Evolutionary conservation across 495 filamentous ascomycete genomes (phyloP), one percentile per base, ranked within the genome.

Genomic region (Wilcoxina mikolae): DNA sequence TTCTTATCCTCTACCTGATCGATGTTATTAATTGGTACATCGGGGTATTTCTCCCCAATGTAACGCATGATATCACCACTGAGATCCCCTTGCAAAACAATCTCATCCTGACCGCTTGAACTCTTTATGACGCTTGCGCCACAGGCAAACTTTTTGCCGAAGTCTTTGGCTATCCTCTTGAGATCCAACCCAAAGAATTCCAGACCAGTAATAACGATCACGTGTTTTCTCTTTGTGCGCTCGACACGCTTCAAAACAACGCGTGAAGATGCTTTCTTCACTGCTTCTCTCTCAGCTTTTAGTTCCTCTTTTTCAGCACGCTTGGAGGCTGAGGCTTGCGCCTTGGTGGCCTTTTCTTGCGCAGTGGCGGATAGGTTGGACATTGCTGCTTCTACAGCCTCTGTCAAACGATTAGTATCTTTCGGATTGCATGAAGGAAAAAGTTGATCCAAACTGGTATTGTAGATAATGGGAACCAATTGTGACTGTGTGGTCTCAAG

Each of bases 81-180:
- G 59, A 95, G 79, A 70, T 99, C 91, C 12, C 91, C 91, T 69
- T 99, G 91, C 38, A 99, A 88, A 28, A 94, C 90, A 66, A 99
- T 95, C 73, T 96, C 91, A 69, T 96, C 91, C 10, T 82, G 81
- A 1, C 88, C 90, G 44, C 78, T 82, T 5, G 81, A 76, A 9
- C 55, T 58, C 71, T 94, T 91, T 15, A 90, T 96, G 39, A 96
- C 89, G 12, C 80, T 85, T n/a, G 79, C 80, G 0, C 91, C 91
- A 0, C 91, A 95, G 17, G 93, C 93, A 66, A 99, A 89, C 68
- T 86, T 88, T 73, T 88, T 89, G 50, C 85, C 85, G 58, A 88
- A 81, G 57, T 89, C 85, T 71, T 90, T 90, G 43, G 85, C 81
- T 4, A 89, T 74, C 70, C 94, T 94, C 69, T 99, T 99, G 65